Conservation (phyloP, 2,329 filamentous ascomycete species). For the Aspergillus tamarii region DNA sequence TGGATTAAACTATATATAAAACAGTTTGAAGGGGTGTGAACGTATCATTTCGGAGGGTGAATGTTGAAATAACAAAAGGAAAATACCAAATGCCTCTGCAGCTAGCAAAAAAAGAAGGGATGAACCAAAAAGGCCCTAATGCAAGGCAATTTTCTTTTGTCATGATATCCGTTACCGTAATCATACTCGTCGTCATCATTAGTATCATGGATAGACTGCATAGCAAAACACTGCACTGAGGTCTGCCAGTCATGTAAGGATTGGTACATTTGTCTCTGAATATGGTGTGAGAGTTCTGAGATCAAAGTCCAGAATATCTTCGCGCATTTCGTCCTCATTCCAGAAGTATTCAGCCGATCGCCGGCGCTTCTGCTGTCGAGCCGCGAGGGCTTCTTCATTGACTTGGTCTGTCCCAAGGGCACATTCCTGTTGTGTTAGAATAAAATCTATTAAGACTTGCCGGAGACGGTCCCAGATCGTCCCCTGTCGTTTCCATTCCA, state of each 20-base stretch:
- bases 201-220: neutral
- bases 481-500: slow-evolving; percentile 34
- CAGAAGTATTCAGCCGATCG: slow-evolving; percentile 24
- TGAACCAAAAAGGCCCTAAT: neutral
- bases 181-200: neutral
- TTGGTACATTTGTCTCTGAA: slow-evolving; percentile 18
- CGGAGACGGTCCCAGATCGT: slow-evolving; percentile 33
- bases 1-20: neutral
- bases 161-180: neutral
- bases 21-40: neutral
- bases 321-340: slow-evolving; percentile 33
- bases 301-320: slow-evolving; percentile 25
- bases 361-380: slow-evolving; percentile 24
- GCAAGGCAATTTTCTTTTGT: neutral
- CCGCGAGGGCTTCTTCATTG: slow-evolving; percentile 24
- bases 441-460: slow-evolving; percentile 28
- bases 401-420: slow-evolving; percentile 29
- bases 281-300: slow-evolving; percentile 5
- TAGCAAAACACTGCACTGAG: neutral
- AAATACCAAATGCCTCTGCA: neutral
- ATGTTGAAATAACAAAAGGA: neutral
- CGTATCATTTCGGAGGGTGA: neutral
- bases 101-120: neutral
- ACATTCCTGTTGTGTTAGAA: slow-evolving; percentile 34
- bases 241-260: slow-evolving; percentile 16